These are phyloP conservation scores for Phytophthora pseudosyringae DNA, from an alignment of 352 stramenopile species.

Conservation along the genomic window DNA sequence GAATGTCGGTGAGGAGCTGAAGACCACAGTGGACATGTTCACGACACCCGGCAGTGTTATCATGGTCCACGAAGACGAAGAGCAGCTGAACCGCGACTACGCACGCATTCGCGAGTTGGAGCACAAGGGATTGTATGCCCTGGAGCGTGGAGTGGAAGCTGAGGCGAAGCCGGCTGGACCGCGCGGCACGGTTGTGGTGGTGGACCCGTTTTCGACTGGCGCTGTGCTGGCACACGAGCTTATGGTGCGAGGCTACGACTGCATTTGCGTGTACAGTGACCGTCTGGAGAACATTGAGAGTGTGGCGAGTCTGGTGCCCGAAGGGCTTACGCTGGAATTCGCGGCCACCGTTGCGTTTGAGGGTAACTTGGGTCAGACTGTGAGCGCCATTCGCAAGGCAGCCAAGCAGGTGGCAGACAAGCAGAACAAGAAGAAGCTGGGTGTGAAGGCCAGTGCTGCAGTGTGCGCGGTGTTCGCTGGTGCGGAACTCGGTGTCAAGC, in stretches of 20 bases:
- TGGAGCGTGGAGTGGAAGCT: conserved; percentile 34
- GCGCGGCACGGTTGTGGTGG: conserved; percentile 90
- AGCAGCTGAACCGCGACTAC: conserved; percentile 85
- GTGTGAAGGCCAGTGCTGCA: conserved; percentile 24
- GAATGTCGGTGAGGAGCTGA: conserved; percentile 62
- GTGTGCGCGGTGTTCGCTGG: conserved; percentile 91
- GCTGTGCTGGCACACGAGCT: conserved; percentile 94
- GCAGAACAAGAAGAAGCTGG: conserved; percentile 39
- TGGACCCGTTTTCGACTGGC: conserved; percentile 97
- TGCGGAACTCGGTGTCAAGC: conserved; percentile 92
- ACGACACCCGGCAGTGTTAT: conserved; percentile 86
- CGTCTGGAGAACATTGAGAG: conserved; percentile 84
- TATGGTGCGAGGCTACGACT: conserved; percentile 89
- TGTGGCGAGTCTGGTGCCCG: conserved; percentile 77
- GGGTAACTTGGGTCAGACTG: conserved; percentile 51
- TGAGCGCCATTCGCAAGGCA: conserved; percentile 45
- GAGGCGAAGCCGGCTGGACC: conserved; percentile 11
- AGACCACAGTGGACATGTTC: conserved; percentile 91
- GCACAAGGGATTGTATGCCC: conserved; percentile 66
- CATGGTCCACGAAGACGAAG: conserved; percentile 80
- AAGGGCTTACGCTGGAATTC: conserved; percentile 80
- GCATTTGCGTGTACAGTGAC: conserved; percentile 89
- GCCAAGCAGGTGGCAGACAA: conserved; percentile 57
- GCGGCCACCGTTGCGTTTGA: conserved; percentile 79
- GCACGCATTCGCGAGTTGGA: conserved; percentile 87